Percentiles rank a stretch among this genome's conserved stretches.
Evolutionary conservation across 352 stramenopile genomes (phyloP).

Genomic region (Stramenopiles sp.): DNA sequence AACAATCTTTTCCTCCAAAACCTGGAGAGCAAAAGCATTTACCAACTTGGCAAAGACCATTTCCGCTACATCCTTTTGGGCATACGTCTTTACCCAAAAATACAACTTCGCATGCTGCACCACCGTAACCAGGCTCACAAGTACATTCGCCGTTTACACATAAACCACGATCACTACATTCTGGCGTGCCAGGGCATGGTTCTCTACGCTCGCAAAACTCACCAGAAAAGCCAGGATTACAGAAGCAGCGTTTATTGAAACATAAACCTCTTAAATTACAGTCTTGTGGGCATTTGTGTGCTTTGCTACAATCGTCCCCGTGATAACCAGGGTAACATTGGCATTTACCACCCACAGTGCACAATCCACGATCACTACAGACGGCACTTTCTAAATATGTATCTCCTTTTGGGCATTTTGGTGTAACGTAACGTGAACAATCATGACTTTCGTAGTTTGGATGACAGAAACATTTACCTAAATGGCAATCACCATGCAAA

Average conservation of each 20-base stretch:
- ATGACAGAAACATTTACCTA: constrained; percentile 4
- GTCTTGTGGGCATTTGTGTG: background rate
- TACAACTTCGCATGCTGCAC: background rate
- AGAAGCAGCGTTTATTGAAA: background rate
- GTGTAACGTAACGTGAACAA: background rate
- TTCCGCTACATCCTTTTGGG: background rate
- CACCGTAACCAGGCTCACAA: background rate
- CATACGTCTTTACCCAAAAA: background rate
- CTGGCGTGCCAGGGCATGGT: background rate
- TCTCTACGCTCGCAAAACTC: background rate
- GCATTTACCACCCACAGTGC: background rate
- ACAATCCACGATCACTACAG: background rate
- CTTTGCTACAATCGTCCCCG: background rate
- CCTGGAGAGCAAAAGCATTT: constrained; percentile 7
- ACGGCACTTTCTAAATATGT: background rate
- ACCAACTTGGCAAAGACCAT: background rate
- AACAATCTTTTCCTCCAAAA: background rate
- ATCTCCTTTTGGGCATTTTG: background rate
- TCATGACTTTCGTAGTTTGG: background rate
- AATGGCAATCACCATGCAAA: background rate
- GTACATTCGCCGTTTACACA: background rate
- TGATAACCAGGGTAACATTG: background rate
- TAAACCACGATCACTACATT: background rate
- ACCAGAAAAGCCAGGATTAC: background rate
- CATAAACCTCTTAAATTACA: background rate